A percentile compares a stretch with the other conserved stretches of the same genome.
Conservation (phyloP, 495 filamentous ascomycete species). For the Tetracladium marchalianum region DNA sequence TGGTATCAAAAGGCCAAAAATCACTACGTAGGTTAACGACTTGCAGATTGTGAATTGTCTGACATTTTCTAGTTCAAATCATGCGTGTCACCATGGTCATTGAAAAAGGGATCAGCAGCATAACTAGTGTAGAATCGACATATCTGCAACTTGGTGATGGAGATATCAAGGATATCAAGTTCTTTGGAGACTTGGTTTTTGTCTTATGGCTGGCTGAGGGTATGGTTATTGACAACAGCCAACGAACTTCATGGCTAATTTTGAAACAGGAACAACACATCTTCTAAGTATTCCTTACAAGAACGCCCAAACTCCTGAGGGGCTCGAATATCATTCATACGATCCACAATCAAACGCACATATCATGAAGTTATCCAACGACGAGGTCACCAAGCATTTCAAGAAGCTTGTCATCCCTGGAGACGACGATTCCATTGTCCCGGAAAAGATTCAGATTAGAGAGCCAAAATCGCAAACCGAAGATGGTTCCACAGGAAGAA, state of each 20-base stretch:
- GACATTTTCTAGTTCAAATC: conserved; percentile 31
- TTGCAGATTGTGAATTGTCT: background rate
- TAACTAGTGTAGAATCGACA: conserved; percentile 21
- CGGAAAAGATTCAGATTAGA: conserved; percentile 36
- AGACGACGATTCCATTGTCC: conserved; percentile 26
- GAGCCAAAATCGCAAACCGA: conserved; percentile 4
- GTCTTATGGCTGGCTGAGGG: conserved; percentile 32
- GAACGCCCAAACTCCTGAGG: conserved; percentile 8
- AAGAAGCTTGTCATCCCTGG: conserved; percentile 16
- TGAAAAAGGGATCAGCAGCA: conserved; percentile 32
- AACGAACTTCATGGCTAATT: background rate
- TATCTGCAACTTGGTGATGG: conserved; percentile 29
- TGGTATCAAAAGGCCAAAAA: conserved; percentile 14
- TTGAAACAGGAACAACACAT: conserved; percentile 10
- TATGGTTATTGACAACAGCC: conserved; percentile 8
- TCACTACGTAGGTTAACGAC: background rate
- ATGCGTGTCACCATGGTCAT: conserved; percentile 29
- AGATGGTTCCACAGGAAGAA: conserved; percentile 26
- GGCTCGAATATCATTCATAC: conserved; percentile 9
- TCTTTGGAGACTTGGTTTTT: conserved; percentile 31
- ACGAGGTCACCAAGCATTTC: conserved; percentile 8
- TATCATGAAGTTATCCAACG: conserved; percentile 12
- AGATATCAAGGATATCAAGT: conserved; percentile 38
- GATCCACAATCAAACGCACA: conserved; percentile 17
- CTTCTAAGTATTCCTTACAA: conserved; percentile 17